Evolutionary conservation across 2,329 filamentous ascomycete genomes (phyloP).

Genomic region (Cladosporium sp.): DNA sequence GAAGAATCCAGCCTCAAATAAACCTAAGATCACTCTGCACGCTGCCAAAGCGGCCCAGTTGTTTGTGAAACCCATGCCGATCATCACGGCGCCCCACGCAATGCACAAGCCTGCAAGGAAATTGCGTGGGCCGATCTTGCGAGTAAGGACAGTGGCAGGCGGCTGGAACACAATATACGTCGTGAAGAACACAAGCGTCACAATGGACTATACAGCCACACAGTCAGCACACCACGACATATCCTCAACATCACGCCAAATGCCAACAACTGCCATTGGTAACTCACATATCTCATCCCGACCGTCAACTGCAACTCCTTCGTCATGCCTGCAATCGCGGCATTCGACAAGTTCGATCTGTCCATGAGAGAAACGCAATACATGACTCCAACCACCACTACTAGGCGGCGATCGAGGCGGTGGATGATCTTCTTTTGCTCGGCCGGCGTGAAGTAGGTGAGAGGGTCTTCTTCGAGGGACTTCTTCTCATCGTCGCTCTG

Average conservation of each 20-base stretch:
- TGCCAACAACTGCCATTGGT: too few species aligned
- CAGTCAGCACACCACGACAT: too few species aligned
- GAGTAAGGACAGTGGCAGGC: slow-evolving; percentile 64
- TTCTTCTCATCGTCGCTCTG: slow-evolving; percentile 9
- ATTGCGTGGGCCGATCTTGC: slow-evolving; percentile 53
- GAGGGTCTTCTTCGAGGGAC: slow-evolving; percentile 15
- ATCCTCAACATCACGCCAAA: too few species aligned
- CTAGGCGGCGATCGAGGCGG: slow-evolving; percentile 57
- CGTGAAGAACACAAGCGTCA: slow-evolving; percentile 70
- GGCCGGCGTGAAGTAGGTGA: slow-evolving; percentile 19
- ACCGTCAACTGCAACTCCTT: slow-evolving; percentile 27
- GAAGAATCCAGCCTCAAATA: slow-evolving; percentile 58
- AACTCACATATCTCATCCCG: slow-evolving; percentile 11
- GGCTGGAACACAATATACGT: slow-evolving; percentile 70
- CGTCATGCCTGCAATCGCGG: slow-evolving; percentile 63
- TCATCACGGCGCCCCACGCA: slow-evolving; percentile 59
- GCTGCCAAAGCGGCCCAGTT: slow-evolving; percentile 51
- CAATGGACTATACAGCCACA: slow-evolving; percentile 25
- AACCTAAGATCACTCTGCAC: slow-evolving; percentile 56
- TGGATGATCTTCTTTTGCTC: slow-evolving; percentile 52
- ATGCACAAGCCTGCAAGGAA: slow-evolving; percentile 39
- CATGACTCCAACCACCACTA: slow-evolving; percentile 47
- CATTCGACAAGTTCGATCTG: slow-evolving; percentile 69
- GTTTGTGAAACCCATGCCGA: slow-evolving; percentile 60
- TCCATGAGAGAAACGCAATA: slow-evolving; percentile 78